Base-by-base conservation (phyloP, 2,329 filamentous ascomycete genomes). In the Neurospora crassa region DNA sequence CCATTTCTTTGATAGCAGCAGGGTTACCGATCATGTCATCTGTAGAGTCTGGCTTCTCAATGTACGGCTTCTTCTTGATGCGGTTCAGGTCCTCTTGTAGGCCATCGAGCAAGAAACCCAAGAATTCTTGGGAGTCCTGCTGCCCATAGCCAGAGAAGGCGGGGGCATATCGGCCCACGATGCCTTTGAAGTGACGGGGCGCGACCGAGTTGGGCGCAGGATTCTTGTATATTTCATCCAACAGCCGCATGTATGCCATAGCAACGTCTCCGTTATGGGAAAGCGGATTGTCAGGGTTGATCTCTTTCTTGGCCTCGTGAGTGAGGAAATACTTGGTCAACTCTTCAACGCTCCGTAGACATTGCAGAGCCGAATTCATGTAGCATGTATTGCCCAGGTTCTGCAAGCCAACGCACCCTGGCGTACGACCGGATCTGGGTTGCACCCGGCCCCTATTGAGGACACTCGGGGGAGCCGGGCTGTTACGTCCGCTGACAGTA, bases 321-420 rank as follows among this genome's bases (percentile, higher is more conserved):
- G 88, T 85, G 68, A 97, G 81, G 80, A 99, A 98, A 80, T 97
- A 99, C 77, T 94, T 90, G 5, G 93, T 95, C 74, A 99, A 83
- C 80, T 99, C 96, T 78, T 97, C 93, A 0, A 97, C 94, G 76
- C 93, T 96, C 69, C 95, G 90, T 69, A 99, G 89, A 79, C 96
- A 99, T 79, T 99, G 96, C 70, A 98, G 84, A 11, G 96, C 96
- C 29, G 95, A 97, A 81, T 98, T 98, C 94, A 98, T 97, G 82
- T 99, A 99, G 82, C 96, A 99, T 0, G 96, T 98, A 78, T 99
- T 99, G 68, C 96, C 96, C 16, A 99, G 83, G 78, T 99, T 99
- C 74, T 88, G 89, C 69, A 99, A 83, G 42, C 96, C 96, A 59
- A 94, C 92, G 53, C 90, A 91, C 41, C 96, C 96, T 42, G 89